Conservation (phyloP, 352 stramenopile species). For the Globisporangium lucens region DNA sequence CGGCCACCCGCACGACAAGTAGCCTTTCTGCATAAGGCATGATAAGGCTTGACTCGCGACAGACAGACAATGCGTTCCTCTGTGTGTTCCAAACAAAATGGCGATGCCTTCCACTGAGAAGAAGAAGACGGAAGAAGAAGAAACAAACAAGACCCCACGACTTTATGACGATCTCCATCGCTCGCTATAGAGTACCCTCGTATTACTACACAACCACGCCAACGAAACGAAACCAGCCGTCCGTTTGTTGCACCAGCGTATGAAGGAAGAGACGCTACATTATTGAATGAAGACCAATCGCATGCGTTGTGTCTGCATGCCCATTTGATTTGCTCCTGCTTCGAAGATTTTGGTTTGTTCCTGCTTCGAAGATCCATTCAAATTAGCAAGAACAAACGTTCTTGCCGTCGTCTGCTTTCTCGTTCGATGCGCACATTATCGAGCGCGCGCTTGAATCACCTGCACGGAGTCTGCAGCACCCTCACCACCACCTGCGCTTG, state of each 20-base stretch:
- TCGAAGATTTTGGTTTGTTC: not conserved
- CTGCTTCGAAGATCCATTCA: not conserved
- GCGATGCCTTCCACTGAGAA: not conserved
- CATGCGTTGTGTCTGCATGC: not conserved
- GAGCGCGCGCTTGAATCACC: no score
- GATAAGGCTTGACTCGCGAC: not conserved
- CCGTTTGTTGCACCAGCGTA: not conserved
- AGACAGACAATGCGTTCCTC: not conserved
- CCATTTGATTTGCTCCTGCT: not conserved
- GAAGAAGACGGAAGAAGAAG: not conserved
- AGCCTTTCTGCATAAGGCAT: not conserved
- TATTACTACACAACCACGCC: not conserved
- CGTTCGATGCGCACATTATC: no score
- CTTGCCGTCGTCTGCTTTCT: no score
- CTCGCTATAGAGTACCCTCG: not conserved
- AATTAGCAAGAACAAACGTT: not conserved
- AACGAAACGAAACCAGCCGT: not conserved
- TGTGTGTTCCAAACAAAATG: not conserved
- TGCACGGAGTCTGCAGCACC: no score
- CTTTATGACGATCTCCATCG: not conserved
- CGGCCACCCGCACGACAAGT: constrained; percentile 54
- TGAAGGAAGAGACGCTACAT: not conserved
- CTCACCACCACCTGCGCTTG: no score
- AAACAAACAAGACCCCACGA: not conserved
- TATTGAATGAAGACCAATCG: not conserved